Percentiles rank a stretch among this genome's conserved stretches.
Evolutionary conservation across 2,329 filamentous ascomycete genomes (phyloP).

Genomic region (Stenocarpella maydis): DNA sequence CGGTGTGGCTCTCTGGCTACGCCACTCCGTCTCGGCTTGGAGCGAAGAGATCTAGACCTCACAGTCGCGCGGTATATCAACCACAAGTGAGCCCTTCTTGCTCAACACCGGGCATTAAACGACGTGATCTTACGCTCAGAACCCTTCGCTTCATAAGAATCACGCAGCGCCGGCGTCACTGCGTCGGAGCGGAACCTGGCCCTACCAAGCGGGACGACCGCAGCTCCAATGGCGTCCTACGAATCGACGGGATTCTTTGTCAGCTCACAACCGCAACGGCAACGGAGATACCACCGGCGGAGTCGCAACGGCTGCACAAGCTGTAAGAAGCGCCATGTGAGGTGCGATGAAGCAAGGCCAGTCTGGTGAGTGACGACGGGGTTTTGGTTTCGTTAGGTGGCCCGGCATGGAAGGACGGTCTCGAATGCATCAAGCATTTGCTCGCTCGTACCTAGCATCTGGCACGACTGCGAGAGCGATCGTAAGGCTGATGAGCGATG

Average conservation of each 20-base stretch:
- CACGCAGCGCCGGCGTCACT: neutral
- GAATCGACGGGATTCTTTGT: conserved; percentile 2
- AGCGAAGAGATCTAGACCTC: neutral
- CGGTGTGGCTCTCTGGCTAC: neutral
- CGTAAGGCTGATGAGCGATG: neutral
- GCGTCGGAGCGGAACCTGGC: neutral
- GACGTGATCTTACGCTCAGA: neutral
- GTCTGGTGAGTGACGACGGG: conserved; percentile 49
- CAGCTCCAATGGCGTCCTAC: conserved; percentile 8
- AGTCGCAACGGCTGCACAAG: conserved; percentile 48
- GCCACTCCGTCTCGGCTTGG: too few relatives aligned
- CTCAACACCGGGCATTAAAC: neutral
- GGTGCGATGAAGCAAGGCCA: conserved; percentile 55
- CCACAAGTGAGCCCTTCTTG: neutral
- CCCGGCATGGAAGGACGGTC: neutral
- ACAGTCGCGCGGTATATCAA: neutral
- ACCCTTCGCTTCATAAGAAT: neutral
- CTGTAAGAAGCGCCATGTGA: conserved; percentile 54
- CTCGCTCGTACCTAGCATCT: neutral
- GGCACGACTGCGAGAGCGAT: neutral
- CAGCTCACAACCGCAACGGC: conserved; percentile 40
- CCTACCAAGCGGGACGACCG: neutral
- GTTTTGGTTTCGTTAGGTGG: neutral
- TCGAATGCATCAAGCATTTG: neutral
- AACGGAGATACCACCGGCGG: conserved; percentile 49